Evolutionary conservation across 805 yeast species (phyloP), one percentile per base, ranked within the genome.

Genomic region (Zygosaccharomyces gambellarensis): DNA sequence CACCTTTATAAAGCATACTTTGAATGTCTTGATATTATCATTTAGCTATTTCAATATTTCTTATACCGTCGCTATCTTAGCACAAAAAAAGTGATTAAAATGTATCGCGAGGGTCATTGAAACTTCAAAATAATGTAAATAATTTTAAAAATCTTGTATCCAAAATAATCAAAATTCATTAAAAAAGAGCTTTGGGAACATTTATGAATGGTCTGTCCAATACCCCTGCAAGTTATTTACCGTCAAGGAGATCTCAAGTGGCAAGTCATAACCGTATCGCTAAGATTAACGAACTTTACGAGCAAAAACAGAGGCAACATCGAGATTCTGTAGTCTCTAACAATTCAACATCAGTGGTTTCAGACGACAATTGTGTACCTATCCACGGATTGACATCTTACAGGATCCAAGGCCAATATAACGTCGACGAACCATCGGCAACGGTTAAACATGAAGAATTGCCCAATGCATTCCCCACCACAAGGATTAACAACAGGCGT

Each of bases 231-330:
- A 45, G 48, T 22, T 48, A 53, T 43, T 47, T 56, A 43, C 59
- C 58, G 10, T 49, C 59, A 17, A 52, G 49, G 43, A 53, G 54
- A 46, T 48, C 55, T 4, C 50, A 54, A 39, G 31, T 50, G 39
- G 56, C 49, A 7, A 60, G 64, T 43, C 57, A 56, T 41, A 54
- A 60, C 28, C 58, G 64, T 40, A 54, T 60, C 38, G 54, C 59
- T 10, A 54, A 50, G 42, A 60, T 60, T 14, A 60, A 60, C 45
- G 58, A 60, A 43, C 47, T 60, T 12, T 60, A 57, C 51, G 56
- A 58, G 36, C 42, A 45, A 12, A 54, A 45, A 40, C 48, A 43
- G 40, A 48, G 46, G 25, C 55, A 49, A 31, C 56, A 57, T 43
- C 51, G 57, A 27, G 57, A 54, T 42, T 57, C 61, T 14, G 59